phyloP scores from a whole-genome alignment of 1,284 basidiomycete genomes.

The Marasmius oreades region DNA sequence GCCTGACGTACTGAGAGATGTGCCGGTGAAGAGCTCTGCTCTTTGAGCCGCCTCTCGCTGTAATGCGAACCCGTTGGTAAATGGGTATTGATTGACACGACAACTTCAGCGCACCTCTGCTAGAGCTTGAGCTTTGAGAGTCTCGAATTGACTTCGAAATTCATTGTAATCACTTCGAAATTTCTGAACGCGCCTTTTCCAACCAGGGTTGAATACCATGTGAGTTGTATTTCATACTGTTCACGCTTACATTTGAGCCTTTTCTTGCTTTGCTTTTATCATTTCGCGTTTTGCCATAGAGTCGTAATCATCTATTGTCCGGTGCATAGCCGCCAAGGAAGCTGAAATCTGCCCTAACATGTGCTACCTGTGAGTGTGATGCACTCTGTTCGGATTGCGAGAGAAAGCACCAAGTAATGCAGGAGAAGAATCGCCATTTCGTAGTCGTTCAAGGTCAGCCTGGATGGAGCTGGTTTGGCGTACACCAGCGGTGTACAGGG shows the following conservation, averaged over 20 bases:
- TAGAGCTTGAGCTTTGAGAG: slow-evolving; percentile 52
- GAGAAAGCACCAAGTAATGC: slow-evolving; percentile 73
- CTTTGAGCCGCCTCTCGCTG: slow-evolving; percentile 59
- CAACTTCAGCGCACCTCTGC: slow-evolving; percentile 34
- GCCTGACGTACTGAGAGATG: slow-evolving; percentile 41
- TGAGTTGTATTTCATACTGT: background rate
- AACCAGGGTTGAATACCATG: slow-evolving; percentile 2
- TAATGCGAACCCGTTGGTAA: background rate
- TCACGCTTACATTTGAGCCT: slow-evolving; percentile 77
- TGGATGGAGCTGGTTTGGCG: slow-evolving; percentile 88
- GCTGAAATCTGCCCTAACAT: slow-evolving; percentile 89
- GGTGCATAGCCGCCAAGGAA: slow-evolving; percentile 85
- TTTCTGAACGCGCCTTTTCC: slow-evolving; percentile 74
- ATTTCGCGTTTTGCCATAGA: slow-evolving; percentile 94
- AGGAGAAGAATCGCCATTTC: slow-evolving; percentile 75
- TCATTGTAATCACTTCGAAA: slow-evolving; percentile 76
- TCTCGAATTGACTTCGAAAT: slow-evolving; percentile 68
- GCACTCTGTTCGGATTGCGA: background rate
- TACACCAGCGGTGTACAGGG: slow-evolving; percentile 89
- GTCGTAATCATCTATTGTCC: slow-evolving; percentile 95
- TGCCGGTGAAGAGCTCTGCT: slow-evolving; percentile 48
- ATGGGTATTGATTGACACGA: background rate
- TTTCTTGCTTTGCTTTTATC: slow-evolving; percentile 91
- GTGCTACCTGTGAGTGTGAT: slow-evolving; percentile 12
- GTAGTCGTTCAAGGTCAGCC: slow-evolving; percentile 79